Percentiles rank a stretch among this genome's conserved stretches.
phyloP scores from a whole-genome alignment of 2,329 filamentous ascomycete species.

The Capronia coronata region DNA sequence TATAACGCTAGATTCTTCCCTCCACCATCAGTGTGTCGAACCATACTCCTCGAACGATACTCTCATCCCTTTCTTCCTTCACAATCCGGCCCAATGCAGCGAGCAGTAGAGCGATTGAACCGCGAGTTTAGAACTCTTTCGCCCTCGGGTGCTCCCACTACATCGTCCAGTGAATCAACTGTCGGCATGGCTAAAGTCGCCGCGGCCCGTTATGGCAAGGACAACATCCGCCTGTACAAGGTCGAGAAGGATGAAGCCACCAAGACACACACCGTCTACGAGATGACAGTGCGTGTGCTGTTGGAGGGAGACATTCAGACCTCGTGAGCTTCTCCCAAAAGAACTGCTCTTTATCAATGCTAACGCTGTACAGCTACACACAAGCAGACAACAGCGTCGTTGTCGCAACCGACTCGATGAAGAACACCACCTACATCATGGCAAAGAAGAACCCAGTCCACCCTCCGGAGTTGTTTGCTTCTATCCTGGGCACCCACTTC shows the following conservation, averaged over 20 bases:
- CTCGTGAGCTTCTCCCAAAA: constrained; percentile 50
- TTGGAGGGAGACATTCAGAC: constrained; percentile 87
- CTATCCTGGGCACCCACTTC: constrained; percentile 81
- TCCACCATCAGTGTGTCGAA: background rate
- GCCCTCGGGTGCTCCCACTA: background rate
- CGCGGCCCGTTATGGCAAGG: constrained; percentile 56
- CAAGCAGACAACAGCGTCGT: constrained; percentile 88
- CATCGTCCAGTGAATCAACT: background rate
- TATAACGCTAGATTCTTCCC: background rate
- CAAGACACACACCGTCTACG: constrained; percentile 75
- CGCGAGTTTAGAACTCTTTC: background rate
- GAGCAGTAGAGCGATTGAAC: background rate
- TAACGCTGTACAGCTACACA: constrained; percentile 63
- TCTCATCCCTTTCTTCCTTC: background rate
- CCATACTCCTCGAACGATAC: background rate
- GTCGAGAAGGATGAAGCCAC: constrained; percentile 72
- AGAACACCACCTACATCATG: constrained; percentile 93
- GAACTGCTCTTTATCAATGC: background rate
- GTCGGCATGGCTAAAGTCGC: constrained; percentile 34
- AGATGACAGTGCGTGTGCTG: constrained; percentile 91
- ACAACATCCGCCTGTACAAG: constrained; percentile 98
- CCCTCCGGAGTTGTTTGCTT: constrained; percentile 86
- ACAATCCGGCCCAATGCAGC: background rate
- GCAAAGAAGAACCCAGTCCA: constrained; percentile 90
- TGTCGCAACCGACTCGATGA: constrained; percentile 95